Conservation (phyloP, 495 filamentous ascomycete genomes). For the Penicillium herquei region DNA sequence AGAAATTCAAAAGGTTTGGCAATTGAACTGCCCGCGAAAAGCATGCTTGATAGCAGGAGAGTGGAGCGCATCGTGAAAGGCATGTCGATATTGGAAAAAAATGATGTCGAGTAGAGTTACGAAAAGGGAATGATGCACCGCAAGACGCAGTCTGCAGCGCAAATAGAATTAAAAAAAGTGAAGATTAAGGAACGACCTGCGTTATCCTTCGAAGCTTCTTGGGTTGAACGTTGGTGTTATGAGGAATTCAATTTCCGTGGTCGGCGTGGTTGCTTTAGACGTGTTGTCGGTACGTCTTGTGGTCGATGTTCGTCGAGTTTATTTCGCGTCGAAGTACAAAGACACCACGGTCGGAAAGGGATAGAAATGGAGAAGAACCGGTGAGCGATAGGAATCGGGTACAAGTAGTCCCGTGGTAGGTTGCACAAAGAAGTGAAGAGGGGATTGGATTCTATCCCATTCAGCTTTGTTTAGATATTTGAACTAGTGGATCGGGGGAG, state of each 20-base stretch:
- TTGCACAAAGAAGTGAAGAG: slow-evolving; percentile 1
- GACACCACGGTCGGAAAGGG: background rate
- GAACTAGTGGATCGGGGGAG: background rate
- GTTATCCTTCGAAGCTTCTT: slow-evolving; percentile 38
- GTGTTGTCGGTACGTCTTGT: background rate
- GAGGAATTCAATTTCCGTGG: background rate
- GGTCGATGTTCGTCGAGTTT: background rate
- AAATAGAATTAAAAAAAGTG: slow-evolving; percentile 17
- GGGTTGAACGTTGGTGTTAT: background rate
- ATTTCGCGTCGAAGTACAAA: background rate
- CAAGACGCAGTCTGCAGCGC: slow-evolving; percentile 23
- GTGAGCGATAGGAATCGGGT: slow-evolving; percentile 8
- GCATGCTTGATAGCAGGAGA: slow-evolving; percentile 26
- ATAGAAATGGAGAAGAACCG: background rate
- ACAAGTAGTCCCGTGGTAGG: background rate
- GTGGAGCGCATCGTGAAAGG: slow-evolving; percentile 28
- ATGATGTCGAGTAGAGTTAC: background rate
- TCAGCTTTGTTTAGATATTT: slow-evolving; percentile 11
- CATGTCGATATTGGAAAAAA: slow-evolving; percentile 26
- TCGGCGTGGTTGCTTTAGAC: background rate
- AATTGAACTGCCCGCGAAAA: slow-evolving; percentile 25
- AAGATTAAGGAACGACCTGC: slow-evolving; percentile 47
- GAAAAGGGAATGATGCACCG: slow-evolving; percentile 12
- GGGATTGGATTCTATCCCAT: slow-evolving; percentile 5
- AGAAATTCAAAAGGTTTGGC: slow-evolving; percentile 24